A percentile compares a stretch with the other conserved stretches of the same genome.
These are phyloP conservation scores for Batrachochytrium dendrobatidis DNA, from an alignment of 371 early-diverging fungal genomes.

Conservation along the genomic window DNA sequence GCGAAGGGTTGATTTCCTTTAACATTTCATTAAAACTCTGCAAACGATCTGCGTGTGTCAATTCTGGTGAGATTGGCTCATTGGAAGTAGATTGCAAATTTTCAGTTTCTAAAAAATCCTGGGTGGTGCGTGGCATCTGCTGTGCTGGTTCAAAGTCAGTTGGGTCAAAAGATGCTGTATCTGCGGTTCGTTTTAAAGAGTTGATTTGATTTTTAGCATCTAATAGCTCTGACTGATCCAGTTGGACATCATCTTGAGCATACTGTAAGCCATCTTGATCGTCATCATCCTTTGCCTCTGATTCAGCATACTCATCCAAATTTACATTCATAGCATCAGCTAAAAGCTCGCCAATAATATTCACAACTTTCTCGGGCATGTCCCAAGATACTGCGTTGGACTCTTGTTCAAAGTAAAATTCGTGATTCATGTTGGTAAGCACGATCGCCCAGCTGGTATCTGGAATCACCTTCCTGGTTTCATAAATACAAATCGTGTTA, in stretches of 20 bases:
- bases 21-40: conserved; percentile 36
- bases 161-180: background rate
- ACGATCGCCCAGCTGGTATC: conserved; percentile 70
- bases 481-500: background rate
- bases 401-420: conserved; percentile 66
- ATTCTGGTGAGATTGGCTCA: conserved; percentile 3
- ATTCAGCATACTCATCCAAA: conserved; percentile 16
- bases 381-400: conserved; percentile 67
- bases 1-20: conserved; percentile 58
- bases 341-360: conserved; percentile 33
- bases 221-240: background rate
- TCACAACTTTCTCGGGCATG: conserved; percentile 41
- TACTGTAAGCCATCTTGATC: conserved; percentile 4
- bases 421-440: conserved; percentile 59
- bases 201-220: conserved; percentile 7
- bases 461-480: conserved; percentile 41
- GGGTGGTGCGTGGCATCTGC: background rate
- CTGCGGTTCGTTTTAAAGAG: background rate
- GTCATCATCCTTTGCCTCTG: conserved; percentile 33
- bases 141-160: background rate
- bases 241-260: background rate
- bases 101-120: conserved; percentile 12
- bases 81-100: conserved; percentile 18
- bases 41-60: background rate
- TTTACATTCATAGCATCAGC: conserved; percentile 27